phyloP scores from a whole-genome alignment of 805 yeast species.

The Lipomyces kockii region DNA sequence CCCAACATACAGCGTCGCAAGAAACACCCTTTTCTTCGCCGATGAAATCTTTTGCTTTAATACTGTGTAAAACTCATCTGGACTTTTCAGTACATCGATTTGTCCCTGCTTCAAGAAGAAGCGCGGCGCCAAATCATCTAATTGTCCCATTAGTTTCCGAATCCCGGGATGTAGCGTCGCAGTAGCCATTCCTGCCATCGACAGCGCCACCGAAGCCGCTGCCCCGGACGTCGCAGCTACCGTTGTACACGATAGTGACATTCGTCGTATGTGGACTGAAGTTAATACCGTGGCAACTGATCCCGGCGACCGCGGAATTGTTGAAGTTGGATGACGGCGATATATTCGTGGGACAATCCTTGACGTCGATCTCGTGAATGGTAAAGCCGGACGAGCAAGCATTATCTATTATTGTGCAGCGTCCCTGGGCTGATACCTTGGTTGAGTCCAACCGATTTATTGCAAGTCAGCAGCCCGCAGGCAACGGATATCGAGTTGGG shows the following conservation, averaged over 20 bases:
- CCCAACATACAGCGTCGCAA: constrained; percentile 87
- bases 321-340: neutral
- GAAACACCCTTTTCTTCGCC: constrained; percentile 72
- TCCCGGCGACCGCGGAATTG: neutral
- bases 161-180: constrained; percentile 20
- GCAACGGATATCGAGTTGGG: neutral
- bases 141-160: constrained; percentile 17
- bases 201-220: neutral
- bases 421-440: neutral
- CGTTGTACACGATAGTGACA: neutral
- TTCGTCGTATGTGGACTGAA: neutral
- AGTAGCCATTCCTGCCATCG: neutral
- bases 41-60: constrained; percentile 62
- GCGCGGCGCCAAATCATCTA: constrained; percentile 36
- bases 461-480: neutral
- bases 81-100: constrained; percentile 65
- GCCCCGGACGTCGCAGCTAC: neutral
- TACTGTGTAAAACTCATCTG: constrained; percentile 70
- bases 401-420: neutral
- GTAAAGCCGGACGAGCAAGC: neutral
- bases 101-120: constrained; percentile 44
- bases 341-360: neutral
- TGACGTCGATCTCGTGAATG: neutral
- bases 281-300: neutral
- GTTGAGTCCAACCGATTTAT: neutral